phyloP scores from a whole-genome alignment of 495 filamentous ascomycete genomes.

The Xylaria sp. region DNA sequence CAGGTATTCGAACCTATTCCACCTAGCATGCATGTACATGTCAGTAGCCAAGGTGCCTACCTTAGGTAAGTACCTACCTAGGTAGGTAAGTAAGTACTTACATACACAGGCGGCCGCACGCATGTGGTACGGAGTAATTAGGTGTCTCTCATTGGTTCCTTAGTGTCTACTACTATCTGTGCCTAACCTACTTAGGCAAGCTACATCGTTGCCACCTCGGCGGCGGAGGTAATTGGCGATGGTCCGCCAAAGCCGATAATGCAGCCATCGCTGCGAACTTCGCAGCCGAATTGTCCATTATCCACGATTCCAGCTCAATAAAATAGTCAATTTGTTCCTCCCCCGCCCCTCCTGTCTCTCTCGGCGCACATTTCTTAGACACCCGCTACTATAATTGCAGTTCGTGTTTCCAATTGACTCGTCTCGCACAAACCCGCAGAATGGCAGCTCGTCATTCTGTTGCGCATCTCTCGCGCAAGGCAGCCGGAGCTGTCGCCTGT shows the following conservation, averaged over 20 bases:
- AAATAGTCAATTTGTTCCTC: background rate
- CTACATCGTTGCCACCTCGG: slow-evolving; percentile 4
- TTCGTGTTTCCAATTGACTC: background rate
- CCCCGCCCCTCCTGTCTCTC: background rate
- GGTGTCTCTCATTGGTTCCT: slow-evolving; percentile 33
- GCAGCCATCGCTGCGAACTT: slow-evolving; percentile 24
- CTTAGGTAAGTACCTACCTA: slow-evolving; percentile 9
- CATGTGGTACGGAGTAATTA: slow-evolving; percentile 25
- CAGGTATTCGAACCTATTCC: too few species aligned
- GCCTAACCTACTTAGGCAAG: background rate
- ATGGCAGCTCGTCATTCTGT: slow-evolving; percentile 59
- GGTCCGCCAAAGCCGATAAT: background rate
- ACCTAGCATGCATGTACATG: too few species aligned
- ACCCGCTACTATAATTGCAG: background rate
- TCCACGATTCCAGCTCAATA: background rate
- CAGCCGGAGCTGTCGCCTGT: slow-evolving; percentile 41
- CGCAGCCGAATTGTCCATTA: slow-evolving; percentile 7
- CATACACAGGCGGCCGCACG: background rate
- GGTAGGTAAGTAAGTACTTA: background rate
- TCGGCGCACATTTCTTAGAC: too few species aligned
- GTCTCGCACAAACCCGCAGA: slow-evolving; percentile 16
- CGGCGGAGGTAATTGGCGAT: slow-evolving; percentile 8
- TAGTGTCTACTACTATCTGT: background rate
- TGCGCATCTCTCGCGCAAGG: slow-evolving; percentile 51
- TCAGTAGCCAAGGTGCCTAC: too few species aligned